These are phyloP conservation scores for Ramichloridium luteum DNA, from an alignment of 2,329 filamentous ascomycete species.

Conservation along the genomic window DNA sequence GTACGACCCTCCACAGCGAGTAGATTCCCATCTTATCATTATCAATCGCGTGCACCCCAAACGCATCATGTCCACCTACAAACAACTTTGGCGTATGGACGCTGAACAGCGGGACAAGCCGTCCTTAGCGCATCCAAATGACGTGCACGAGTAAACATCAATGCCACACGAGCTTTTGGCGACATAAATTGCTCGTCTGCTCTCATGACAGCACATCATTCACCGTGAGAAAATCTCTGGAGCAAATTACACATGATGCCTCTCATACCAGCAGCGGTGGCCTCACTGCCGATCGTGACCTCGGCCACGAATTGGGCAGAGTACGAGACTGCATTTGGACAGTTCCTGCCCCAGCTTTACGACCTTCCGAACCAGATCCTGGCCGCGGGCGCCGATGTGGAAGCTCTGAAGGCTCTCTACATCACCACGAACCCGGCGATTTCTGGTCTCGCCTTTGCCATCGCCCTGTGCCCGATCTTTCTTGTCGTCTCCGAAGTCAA, in stretches of 20 bases:
- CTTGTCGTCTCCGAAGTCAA: slow-evolving; percentile 72
- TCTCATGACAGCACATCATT: neutral
- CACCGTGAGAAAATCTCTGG: neutral
- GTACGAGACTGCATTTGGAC: slow-evolving; percentile 60
- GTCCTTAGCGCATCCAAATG: no score
- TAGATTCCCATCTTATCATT: no score
- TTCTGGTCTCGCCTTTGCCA: slow-evolving; percentile 56
- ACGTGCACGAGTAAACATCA: neutral
- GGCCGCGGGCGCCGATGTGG: slow-evolving; percentile 46
- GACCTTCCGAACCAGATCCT: slow-evolving; percentile 34
- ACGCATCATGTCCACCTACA: no score
- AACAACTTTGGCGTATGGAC: no score
- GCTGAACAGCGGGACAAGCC: no score
- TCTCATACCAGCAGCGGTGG: neutral
- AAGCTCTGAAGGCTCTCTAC: slow-evolving; percentile 60
- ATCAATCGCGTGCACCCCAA: no score
- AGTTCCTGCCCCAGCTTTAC: slow-evolving; percentile 57
- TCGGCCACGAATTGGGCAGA: slow-evolving; percentile 63
- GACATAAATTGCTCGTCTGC: neutral
- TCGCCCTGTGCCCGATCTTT: slow-evolving; percentile 60
- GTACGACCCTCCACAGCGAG: no score
- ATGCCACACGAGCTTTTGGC: neutral
- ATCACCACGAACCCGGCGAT: slow-evolving; percentile 76
- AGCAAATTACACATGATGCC: neutral
- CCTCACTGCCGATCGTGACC: slow-evolving; percentile 51